phyloP scores from a whole-genome alignment of 2,329 filamentous ascomycete genomes.

The Scedosporium boydii region DNA sequence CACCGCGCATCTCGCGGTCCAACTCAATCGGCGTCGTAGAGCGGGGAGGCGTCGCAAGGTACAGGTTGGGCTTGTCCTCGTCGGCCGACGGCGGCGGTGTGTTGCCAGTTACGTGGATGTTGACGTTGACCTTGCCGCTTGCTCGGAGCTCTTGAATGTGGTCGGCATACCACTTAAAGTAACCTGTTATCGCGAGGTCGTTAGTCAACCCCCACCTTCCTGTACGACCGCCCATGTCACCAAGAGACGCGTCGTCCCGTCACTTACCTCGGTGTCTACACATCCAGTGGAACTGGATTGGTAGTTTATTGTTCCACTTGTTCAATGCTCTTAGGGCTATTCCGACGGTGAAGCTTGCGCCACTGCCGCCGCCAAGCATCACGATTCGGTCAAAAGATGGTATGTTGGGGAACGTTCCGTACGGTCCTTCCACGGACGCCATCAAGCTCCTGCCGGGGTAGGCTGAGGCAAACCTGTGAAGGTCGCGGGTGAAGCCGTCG shows the following conservation, averaged over 20 bases:
- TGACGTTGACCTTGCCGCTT: constrained; percentile 19
- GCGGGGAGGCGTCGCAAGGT: constrained; percentile 5
- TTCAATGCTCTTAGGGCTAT: constrained; percentile 20
- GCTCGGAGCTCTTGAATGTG: constrained; percentile 22
- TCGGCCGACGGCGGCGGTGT: constrained; percentile 2
- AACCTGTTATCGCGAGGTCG: constrained; percentile 15
- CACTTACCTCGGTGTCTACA: constrained; percentile 25
- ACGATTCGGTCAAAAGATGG: constrained; percentile 44
- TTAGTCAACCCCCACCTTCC: constrained; percentile 18
- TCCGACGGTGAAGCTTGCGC: constrained; percentile 45
- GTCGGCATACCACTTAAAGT: constrained; percentile 26
- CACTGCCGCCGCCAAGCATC: constrained; percentile 51
- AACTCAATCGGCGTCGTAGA: constrained; percentile 7
- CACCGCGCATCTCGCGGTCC: neutral
- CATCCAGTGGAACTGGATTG: constrained; percentile 30
- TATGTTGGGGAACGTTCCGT: constrained; percentile 45
- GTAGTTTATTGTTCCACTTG: constrained; percentile 6
- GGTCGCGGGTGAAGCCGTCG: constrained; percentile 47
- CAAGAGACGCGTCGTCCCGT: neutral
- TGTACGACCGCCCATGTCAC: constrained; percentile 25
- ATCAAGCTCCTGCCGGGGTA: constrained; percentile 38
- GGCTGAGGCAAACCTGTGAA: constrained; percentile 40
- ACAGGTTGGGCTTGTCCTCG: neutral
- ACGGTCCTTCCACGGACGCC: constrained; percentile 48
- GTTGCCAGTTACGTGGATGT: constrained; percentile 24